A percentile compares a stretch with the other conserved stretches of the same genome.
phyloP scores from a whole-genome alignment of 2,329 filamentous ascomycete species.

The Endocalyx cinctus region DNA sequence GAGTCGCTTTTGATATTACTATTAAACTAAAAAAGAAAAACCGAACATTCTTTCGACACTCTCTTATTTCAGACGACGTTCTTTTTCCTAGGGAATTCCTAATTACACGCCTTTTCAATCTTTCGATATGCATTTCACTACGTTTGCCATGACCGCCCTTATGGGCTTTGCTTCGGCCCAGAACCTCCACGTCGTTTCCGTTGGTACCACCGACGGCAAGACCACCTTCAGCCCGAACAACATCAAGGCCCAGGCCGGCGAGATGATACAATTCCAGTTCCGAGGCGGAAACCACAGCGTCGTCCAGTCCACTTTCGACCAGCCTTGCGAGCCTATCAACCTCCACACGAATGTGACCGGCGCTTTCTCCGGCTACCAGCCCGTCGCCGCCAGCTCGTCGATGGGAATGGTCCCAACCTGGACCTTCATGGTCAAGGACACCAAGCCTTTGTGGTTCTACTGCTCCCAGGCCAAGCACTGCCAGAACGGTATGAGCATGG shows the following conservation, averaged over 20 bases:
- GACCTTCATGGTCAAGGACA: constrained; percentile 65
- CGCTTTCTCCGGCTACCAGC: constrained; percentile 64
- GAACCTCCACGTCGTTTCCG: constrained; percentile 59
- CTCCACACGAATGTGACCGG: constrained; percentile 48
- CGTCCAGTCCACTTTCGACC: constrained; percentile 70
- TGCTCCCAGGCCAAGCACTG: constrained; percentile 73
- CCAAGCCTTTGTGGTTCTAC: constrained; percentile 73
- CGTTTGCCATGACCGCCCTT: constrained; percentile 42
- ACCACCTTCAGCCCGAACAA: constrained; percentile 63
- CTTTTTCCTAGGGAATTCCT: constrained; percentile 20
- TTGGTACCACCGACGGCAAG: constrained; percentile 51
- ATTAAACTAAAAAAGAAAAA: constrained; percentile 13
- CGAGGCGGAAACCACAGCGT: constrained; percentile 70
- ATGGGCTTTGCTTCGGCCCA: constrained; percentile 36
- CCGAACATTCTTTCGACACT: constrained; percentile 21
- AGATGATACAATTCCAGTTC: constrained; percentile 65
- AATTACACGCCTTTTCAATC: constrained; percentile 8
- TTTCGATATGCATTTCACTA: constrained; percentile 50
- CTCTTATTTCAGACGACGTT: no score
- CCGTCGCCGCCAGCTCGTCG: constrained; percentile 48
- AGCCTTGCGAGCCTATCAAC: constrained; percentile 61
- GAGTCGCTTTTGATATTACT: constrained; percentile 38
- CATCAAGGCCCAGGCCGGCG: constrained; percentile 58
- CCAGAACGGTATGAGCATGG: constrained; percentile 69
- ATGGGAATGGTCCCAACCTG: constrained; percentile 59